Percentiles rank a stretch among this genome's conserved stretches.
phyloP scores from a whole-genome alignment of 495 filamentous ascomycete genomes.

The Neurospora sp. region DNA sequence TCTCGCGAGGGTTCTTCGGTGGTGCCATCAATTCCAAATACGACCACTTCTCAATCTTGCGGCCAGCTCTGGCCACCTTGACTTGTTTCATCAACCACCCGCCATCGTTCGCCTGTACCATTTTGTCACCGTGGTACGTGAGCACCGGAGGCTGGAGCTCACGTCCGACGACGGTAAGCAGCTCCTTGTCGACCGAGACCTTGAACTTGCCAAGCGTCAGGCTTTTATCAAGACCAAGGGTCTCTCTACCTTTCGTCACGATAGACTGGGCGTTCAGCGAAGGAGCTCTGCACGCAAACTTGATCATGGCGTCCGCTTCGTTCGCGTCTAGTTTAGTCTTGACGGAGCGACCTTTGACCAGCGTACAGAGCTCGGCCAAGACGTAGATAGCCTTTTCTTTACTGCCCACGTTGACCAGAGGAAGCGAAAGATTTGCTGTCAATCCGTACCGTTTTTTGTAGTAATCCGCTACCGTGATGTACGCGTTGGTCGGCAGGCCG shows the following conservation, averaged over 20 bases:
- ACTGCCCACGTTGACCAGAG: slow-evolving; percentile 64
- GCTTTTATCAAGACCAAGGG: slow-evolving; percentile 28
- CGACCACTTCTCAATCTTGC: slow-evolving; percentile 24
- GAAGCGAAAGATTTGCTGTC: slow-evolving; percentile 26
- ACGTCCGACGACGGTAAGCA: slow-evolving; percentile 58
- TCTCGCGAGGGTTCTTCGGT: background rate
- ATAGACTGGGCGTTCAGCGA: slow-evolving; percentile 58
- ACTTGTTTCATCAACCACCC: slow-evolving; percentile 29
- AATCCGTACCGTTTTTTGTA: slow-evolving; percentile 15
- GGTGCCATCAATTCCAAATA: slow-evolving; percentile 4
- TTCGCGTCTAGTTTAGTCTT: slow-evolving; percentile 41
- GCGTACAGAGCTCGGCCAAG: slow-evolving; percentile 53
- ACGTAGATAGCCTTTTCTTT: slow-evolving; percentile 49
- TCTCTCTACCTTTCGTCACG: slow-evolving; percentile 39
- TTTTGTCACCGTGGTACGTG: slow-evolving; percentile 28
- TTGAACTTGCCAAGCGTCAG: slow-evolving; percentile 40
- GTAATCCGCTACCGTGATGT: slow-evolving; percentile 25
- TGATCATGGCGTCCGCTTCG: slow-evolving; percentile 56
- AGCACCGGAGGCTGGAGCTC: slow-evolving; percentile 48
- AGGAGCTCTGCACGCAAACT: slow-evolving; percentile 58
- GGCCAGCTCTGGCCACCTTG: slow-evolving; percentile 22
- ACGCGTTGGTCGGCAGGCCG: slow-evolving; percentile 2
- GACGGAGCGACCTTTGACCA: slow-evolving; percentile 57
- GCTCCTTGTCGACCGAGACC: slow-evolving; percentile 37
- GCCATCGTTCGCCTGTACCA: slow-evolving; percentile 15